Evolutionary conservation across 768 basidiomycete species (phyloP).

Genomic region (Leccinum boreale): DNA sequence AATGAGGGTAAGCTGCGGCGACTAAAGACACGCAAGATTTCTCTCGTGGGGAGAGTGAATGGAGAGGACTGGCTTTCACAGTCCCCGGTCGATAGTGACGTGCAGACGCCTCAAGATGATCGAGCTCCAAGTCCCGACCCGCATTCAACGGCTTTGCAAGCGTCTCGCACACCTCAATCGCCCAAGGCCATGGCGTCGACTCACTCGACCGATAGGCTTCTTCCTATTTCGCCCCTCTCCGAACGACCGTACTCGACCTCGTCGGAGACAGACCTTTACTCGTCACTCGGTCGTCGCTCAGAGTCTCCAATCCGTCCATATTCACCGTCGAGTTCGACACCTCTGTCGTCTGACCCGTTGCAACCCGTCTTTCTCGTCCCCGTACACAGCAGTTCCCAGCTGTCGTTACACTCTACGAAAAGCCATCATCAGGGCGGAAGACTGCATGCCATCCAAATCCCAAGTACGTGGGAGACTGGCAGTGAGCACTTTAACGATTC

Average conservation of each 20-base stretch:
- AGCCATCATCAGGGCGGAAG: slow-evolving; percentile 7
- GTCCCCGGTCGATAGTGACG: background rate
- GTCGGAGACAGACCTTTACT: slow-evolving; percentile 3
- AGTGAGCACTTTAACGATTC: background rate
- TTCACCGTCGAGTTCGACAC: background rate
- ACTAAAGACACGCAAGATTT: slow-evolving; percentile 1
- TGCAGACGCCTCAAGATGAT: background rate
- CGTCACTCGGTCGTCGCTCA: slow-evolving; percentile 9
- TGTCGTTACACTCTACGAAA: background rate
- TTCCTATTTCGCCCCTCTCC: slow-evolving; percentile 19
- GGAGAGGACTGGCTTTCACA: too few relatives aligned
- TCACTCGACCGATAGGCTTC: slow-evolving; percentile 20
- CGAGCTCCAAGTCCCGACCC: background rate
- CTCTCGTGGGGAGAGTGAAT: too few relatives aligned
- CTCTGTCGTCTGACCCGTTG: background rate
- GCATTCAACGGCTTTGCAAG: background rate
- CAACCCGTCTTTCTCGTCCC: slow-evolving; percentile 7
- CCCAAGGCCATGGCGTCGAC: slow-evolving; percentile 5
- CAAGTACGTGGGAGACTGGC: background rate
- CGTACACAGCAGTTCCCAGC: background rate
- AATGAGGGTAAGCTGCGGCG: slow-evolving; percentile 61
- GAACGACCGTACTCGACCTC: slow-evolving; percentile 7
- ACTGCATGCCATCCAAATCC: background rate
- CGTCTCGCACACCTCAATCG: background rate
- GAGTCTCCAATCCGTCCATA: slow-evolving; percentile 2